Evolutionary conservation across 129 eudicot species (phyloP).

Genomic region (Gnaphalium uliginosum): DNA sequence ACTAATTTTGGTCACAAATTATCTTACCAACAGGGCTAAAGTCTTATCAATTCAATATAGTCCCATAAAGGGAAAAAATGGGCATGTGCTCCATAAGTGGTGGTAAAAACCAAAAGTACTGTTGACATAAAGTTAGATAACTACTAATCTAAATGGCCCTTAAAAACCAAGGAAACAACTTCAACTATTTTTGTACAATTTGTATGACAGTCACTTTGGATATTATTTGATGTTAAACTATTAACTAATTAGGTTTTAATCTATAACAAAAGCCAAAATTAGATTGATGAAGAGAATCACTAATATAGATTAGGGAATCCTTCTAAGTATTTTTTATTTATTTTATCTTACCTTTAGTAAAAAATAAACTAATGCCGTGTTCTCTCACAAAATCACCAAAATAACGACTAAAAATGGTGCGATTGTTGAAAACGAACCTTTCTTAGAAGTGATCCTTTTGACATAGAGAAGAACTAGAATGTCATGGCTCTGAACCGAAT

Average conservation of each 20-base stretch:
- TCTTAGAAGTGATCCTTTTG: slow-evolving; percentile 47
- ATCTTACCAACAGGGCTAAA: too few species aligned
- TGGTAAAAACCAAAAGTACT: not conserved
- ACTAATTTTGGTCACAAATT: not conserved
- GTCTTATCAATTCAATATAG: not conserved
- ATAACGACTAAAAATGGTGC: not conserved
- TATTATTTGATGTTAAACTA: not conserved
- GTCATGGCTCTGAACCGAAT: slow-evolving; percentile 70
- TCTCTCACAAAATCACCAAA: not conserved
- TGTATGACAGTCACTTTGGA: not conserved
- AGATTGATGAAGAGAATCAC: not conserved
- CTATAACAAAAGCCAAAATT: not conserved
- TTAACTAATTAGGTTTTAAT: not conserved
- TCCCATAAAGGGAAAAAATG: not conserved
- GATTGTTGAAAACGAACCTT: slow-evolving; percentile 42
- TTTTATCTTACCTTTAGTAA: too few species aligned
- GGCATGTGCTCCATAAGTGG: not conserved
- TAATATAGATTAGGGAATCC: too few species aligned
- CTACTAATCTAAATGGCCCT: not conserved
- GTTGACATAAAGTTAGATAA: not conserved
- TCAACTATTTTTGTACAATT: not conserved
- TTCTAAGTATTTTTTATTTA: too few species aligned
- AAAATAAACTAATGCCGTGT: too few species aligned
- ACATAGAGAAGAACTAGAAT: slow-evolving; percentile 62
- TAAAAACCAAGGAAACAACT: not conserved